These are phyloP conservation scores for Kitagawia praeruptora DNA, from an alignment of 129 eudicot species.

Conservation along the genomic window DNA sequence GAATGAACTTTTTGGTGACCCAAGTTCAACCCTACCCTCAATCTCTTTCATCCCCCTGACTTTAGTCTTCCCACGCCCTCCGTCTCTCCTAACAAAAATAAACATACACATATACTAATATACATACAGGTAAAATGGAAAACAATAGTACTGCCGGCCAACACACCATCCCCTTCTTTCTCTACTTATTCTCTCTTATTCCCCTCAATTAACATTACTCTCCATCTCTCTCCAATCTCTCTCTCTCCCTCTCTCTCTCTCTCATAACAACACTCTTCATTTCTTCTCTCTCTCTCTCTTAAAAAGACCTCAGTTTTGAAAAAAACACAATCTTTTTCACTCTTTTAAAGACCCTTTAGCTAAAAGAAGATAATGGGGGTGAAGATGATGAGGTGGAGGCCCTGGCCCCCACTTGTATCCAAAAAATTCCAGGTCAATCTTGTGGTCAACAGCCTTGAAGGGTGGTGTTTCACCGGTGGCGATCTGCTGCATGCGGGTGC, in stretches of 20 bases:
- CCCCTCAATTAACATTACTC: neutral
- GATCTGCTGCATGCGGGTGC: slow-evolving; percentile 50
- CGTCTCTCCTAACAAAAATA: neutral
- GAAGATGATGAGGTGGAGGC: slow-evolving; percentile 94
- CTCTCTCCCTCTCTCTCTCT: neutral
- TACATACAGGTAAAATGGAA: neutral
- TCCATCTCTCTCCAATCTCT: neutral
- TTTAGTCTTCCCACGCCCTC: neutral
- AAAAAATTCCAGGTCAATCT: slow-evolving; percentile 71
- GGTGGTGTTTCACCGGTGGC: slow-evolving; percentile 5
- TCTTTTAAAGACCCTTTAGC: neutral
- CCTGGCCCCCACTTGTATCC: slow-evolving; percentile 79
- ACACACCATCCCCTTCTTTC: neutral
- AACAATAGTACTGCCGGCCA: neutral
- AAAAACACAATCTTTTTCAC: neutral
- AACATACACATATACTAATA: too few relatives aligned
- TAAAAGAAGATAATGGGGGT: slow-evolving; percentile 52
- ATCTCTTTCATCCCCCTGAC: neutral
- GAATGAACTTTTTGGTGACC: neutral
- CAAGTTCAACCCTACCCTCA: neutral
- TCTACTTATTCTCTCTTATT: neutral
- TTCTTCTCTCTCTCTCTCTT: neutral
- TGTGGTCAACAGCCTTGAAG: slow-evolving; percentile 51
- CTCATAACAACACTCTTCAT: neutral
- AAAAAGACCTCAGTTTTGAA: neutral